Evolutionary conservation across 2,329 filamentous ascomycete genomes (phyloP).

Genomic region (Fusarium aywerte): DNA sequence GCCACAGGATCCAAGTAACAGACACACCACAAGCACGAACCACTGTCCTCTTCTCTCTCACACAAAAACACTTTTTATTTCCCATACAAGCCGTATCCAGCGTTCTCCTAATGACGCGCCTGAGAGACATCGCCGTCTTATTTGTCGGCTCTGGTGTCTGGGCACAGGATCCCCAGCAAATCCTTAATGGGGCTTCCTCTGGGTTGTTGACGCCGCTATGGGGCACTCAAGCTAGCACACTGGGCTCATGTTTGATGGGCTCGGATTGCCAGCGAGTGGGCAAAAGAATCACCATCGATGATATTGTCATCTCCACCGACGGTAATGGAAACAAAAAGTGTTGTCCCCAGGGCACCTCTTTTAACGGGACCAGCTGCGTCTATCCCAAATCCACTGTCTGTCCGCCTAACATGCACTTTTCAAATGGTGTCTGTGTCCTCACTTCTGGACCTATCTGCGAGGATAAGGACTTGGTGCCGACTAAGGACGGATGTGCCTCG

Average conservation of each 20-base stretch:
- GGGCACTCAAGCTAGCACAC: neutral
- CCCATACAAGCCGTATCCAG: neutral
- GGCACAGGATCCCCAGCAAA: neutral
- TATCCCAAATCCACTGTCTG: conserved; percentile 3
- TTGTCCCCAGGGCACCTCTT: neutral
- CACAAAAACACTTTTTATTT: neutral
- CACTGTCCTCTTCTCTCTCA: neutral
- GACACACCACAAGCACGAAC: neutral
- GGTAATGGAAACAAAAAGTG: neutral
- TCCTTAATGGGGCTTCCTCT: neutral
- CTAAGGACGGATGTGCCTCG: conserved; percentile 2
- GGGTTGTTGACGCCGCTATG: neutral
- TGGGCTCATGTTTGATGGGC: neutral
- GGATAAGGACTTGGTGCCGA: neutral
- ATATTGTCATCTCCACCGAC: neutral
- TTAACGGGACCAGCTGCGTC: neutral
- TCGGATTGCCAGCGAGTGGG: neutral
- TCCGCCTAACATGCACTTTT: neutral
- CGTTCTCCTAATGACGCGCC: neutral
- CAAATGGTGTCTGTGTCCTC: conserved; percentile 1
- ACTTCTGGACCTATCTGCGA: conserved; percentile 1
- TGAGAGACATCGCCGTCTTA: neutral
- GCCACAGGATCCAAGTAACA: neutral
- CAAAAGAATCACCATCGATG: conserved; percentile 1
- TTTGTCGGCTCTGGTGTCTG: neutral